Conservation (phyloP, 352 stramenopile genomes). For the Peronospora destructor region DNA sequence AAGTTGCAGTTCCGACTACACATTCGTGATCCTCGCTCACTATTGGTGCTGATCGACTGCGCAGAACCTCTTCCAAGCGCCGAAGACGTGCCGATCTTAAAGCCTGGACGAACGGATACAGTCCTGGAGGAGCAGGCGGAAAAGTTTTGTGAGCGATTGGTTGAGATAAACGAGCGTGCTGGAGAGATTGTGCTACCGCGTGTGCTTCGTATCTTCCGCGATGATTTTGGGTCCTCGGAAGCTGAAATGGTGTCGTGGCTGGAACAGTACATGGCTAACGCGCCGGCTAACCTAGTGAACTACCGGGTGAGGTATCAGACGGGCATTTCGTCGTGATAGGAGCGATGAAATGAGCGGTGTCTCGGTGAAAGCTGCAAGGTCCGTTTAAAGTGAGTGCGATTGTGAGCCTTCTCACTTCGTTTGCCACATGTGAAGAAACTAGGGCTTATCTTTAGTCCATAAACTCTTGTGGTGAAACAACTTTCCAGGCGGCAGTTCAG, state of each 20-base stretch:
- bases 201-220: constrained; percentile 75
- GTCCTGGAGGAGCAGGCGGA: constrained; percentile 78
- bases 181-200: constrained; percentile 63
- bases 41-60: constrained; percentile 79
- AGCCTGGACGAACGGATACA: constrained; percentile 77
- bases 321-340: constrained; percentile 57
- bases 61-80: constrained; percentile 50
- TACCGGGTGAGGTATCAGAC: constrained; percentile 69
- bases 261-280: constrained; percentile 76
- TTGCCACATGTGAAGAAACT: constrained; percentile 4
- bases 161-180: constrained; percentile 49
- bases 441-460: neutral
- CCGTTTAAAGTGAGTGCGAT: constrained; percentile 8
- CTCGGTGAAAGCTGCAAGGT: constrained; percentile 4
- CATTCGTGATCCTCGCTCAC: constrained; percentile 76
- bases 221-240: constrained; percentile 82
- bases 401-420: constrained; percentile 5
- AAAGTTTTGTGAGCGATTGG: constrained; percentile 60
- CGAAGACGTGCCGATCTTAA: constrained; percentile 67
- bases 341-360: constrained; percentile 8
- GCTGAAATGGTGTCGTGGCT: constrained; percentile 83
- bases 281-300: constrained; percentile 60
- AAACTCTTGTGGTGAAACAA: constrained; percentile 4
- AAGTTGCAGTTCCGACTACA: constrained; percentile 82
- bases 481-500: no score